phyloP scores from a whole-genome alignment of 139 green algal genomes.

The Diplosphaera chodatii region DNA sequence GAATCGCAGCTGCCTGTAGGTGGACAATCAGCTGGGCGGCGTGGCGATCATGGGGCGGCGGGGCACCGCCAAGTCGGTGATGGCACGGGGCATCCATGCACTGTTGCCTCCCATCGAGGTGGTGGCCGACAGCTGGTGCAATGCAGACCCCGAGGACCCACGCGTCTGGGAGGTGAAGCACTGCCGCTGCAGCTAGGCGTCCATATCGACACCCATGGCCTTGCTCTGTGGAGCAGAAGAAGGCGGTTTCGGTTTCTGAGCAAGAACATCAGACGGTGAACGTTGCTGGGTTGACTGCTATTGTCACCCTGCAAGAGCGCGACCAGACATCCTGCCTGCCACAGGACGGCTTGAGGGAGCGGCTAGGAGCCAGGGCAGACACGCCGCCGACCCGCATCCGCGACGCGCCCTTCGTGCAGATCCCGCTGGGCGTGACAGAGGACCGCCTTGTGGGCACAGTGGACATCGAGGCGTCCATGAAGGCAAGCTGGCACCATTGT shows the following conservation, averaged over 20 bases:
- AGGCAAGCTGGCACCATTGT: too few species aligned
- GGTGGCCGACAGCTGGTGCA: conserved; percentile 84
- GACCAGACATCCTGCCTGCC: neutral
- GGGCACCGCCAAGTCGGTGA: conserved; percentile 95
- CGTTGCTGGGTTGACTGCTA: too few species aligned
- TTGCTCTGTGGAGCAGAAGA: too few species aligned
- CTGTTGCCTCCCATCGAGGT: conserved; percentile 97
- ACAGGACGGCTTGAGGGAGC: conserved; percentile 68
- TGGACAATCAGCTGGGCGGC: conserved; percentile 80
- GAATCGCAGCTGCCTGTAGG: too few species aligned
- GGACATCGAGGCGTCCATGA: conserved; percentile 98
- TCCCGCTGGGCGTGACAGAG: conserved; percentile 97
- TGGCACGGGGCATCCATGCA: conserved; percentile 91
- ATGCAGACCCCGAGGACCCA: conserved; percentile 87
- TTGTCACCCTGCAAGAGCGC: too few species aligned
- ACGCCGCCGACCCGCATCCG: conserved; percentile 47
- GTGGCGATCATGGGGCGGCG: conserved; percentile 88
- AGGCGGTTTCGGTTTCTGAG: too few species aligned
- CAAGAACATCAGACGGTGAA: too few species aligned
- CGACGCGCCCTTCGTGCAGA: conserved; percentile 90
- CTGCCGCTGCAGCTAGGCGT: too few species aligned
- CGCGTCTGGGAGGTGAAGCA: conserved; percentile 75
- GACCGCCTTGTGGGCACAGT: conserved; percentile 97
- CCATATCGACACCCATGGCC: too few species aligned
- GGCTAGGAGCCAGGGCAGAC: conserved; percentile 20